Conservation (phyloP, 805 yeast genomes). For the Cyberlindnera americana region DNA sequence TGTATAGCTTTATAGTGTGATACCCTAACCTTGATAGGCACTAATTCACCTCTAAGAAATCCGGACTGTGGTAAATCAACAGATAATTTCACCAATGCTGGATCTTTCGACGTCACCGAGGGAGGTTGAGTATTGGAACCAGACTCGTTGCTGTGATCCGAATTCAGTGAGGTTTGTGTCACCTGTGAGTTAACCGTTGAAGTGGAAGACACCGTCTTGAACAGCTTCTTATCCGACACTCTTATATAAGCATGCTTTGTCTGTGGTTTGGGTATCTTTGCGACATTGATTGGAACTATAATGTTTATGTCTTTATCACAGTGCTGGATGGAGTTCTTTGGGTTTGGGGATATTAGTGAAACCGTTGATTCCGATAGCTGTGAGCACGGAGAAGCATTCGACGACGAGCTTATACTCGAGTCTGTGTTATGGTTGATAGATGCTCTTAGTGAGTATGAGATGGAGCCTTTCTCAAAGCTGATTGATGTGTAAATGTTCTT, state of each 20-base stretch:
- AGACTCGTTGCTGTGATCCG: slow-evolving; percentile 23
- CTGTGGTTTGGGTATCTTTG: slow-evolving; percentile 59
- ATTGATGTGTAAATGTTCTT: slow-evolving; percentile 70
- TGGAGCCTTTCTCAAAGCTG: slow-evolving; percentile 83
- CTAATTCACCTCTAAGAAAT: slow-evolving; percentile 70
- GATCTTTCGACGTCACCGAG: slow-evolving; percentile 7
- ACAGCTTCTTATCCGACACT: slow-evolving; percentile 42
- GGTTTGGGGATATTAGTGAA: slow-evolving; percentile 13
- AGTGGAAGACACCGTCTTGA: slow-evolving; percentile 38
- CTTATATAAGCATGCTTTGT: slow-evolving; percentile 63
- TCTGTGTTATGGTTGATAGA: slow-evolving; percentile 25
- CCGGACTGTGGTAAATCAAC: slow-evolving; percentile 61
- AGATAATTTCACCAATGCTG: slow-evolving; percentile 33
- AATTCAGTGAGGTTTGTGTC: slow-evolving; percentile 19
- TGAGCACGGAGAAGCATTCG: slow-evolving; percentile 22
- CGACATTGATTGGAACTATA: slow-evolving; percentile 72
- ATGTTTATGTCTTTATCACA: slow-evolving; percentile 60
- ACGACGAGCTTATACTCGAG: slow-evolving; percentile 14
- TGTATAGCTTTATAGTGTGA: slow-evolving; percentile 69
- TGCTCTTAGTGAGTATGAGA: slow-evolving; percentile 59
- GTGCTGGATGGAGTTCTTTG: slow-evolving; percentile 33
- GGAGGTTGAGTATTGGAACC: slow-evolving; percentile 7
- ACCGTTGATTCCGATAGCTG: slow-evolving; percentile 19
- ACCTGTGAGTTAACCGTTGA: slow-evolving; percentile 36
- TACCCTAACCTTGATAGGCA: slow-evolving; percentile 66